Base-by-base conservation (phyloP, 768 basidiomycete genomes). In the Infundibulicybe gibba region DNA sequence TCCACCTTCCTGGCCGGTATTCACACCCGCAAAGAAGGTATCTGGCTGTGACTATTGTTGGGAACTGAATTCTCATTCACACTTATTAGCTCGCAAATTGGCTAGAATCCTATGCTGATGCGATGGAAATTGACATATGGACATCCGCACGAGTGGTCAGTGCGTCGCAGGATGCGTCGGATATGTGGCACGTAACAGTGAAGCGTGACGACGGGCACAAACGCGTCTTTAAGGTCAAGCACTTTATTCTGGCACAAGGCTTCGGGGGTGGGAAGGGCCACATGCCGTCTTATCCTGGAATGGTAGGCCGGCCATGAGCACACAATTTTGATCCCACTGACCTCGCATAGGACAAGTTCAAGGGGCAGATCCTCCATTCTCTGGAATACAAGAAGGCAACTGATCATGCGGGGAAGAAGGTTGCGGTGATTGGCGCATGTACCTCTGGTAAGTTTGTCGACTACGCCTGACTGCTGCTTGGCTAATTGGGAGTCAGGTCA, bases 1-100 rank as follows among this genome's bases (percentile, higher is more conserved):
- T 61, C 82, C 80, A 1, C 51, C 69, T 1, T 72, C 71, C n/a
- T 81, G 80, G 80, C 80, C 79, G 1, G 72, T 77, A 5, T 82
- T 67, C 39, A 69, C 71, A 2, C 79, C 81, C 2, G 78, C 81
- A 16, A 63, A 63, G 33, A 80, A 79, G 67, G 70, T 67, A 32
- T 41, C 31, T 17, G 40, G 4, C 19, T 11, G 9, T 11, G 15
- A 6, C 4, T 19, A 44, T 32, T 44, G n/a, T 40, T 14, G 12
- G 19, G 17, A 38, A 38, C 35, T 38, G 35, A 38, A 25, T 8
- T 3, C 25, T 25, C 25, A 25, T 25, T 3, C 35, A 19, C 35
- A 14, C 6, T 38, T 14, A 3, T 19, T 35, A 50, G 49, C 20
- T 50, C 13, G 49, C 49, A 42, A 44, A 48, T 9, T 52, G 50